phyloP scores from a whole-genome alignment of 371 early-diverging fungal species.

The Mortierella sp. region DNA sequence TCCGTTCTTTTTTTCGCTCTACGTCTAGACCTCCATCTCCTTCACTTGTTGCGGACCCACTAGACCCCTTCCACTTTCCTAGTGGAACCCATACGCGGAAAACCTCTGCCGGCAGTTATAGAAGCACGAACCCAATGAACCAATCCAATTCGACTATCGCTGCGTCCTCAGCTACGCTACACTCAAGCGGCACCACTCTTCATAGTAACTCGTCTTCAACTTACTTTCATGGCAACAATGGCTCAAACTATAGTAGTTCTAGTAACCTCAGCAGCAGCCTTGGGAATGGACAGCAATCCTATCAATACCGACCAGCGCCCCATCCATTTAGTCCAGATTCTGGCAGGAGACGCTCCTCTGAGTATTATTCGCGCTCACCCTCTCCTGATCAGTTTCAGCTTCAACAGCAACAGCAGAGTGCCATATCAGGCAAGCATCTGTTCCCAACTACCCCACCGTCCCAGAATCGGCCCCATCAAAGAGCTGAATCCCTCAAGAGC shows the following conservation, averaged over 20 bases:
- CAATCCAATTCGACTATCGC: constrained; percentile 5
- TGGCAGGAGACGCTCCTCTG: constrained; percentile 33
- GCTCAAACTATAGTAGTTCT: constrained; percentile 12
- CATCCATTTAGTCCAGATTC: constrained; percentile 45
- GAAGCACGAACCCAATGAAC: constrained; percentile 3
- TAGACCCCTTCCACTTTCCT: constrained; percentile 9
- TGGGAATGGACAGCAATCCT: constrained; percentile 2
- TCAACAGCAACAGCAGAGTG: constrained; percentile 9
- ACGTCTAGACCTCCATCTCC: constrained; percentile 53
- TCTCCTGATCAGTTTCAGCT: constrained; percentile 31
- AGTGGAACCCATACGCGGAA: constrained; percentile 31
- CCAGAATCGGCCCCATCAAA: constrained; percentile 14
- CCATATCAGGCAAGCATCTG: constrained; percentile 18
- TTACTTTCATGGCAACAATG: constrained; percentile 10
- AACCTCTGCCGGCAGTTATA: constrained; percentile 31
- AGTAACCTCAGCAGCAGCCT: constrained; percentile 12
- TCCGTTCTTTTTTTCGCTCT: constrained; percentile 47
- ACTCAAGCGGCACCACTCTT: constrained; percentile 11
- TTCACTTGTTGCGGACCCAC: constrained; percentile 9
- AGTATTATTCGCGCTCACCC: constrained; percentile 42
- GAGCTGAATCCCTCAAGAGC: constrained; percentile 19
- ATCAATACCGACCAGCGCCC: constrained; percentile 22
- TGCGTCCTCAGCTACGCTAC: constrained; percentile 2
- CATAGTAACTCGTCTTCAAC: constrained; percentile 8
- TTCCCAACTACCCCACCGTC: constrained; percentile 25